Percentiles rank a stretch among this genome's conserved stretches.
phyloP scores from a whole-genome alignment of 2,329 filamentous ascomycete genomes.

The Colletotrichum orchidophilum region DNA sequence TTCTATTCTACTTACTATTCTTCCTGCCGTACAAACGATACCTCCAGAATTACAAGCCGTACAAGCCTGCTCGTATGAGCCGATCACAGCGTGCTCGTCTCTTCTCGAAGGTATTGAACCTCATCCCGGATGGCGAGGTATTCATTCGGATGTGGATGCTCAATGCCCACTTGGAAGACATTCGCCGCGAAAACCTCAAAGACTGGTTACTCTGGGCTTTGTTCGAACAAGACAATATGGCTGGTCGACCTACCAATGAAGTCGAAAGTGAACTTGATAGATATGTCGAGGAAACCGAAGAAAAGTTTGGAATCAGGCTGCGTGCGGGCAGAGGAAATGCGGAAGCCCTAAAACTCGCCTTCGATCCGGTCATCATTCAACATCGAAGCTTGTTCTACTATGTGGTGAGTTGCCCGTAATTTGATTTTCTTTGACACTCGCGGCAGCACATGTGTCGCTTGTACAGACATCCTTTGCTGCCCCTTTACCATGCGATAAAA shows the following conservation, averaged over 20 bases:
- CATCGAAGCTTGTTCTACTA: slow-evolving; percentile 67
- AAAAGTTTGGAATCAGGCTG: slow-evolving; percentile 58
- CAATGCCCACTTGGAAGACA: slow-evolving; percentile 59
- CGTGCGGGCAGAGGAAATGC: slow-evolving; percentile 61
- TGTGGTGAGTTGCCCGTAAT: slow-evolving; percentile 47
- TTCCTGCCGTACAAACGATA: slow-evolving; percentile 53
- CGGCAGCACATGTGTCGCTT: neutral
- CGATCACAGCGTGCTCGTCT: slow-evolving; percentile 17
- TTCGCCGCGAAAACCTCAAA: slow-evolving; percentile 67
- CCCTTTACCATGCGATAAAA: neutral
- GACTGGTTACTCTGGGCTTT: slow-evolving; percentile 71
- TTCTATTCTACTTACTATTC: slow-evolving; percentile 51
- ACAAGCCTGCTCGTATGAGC: slow-evolving; percentile 7
- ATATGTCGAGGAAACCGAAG: slow-evolving; percentile 62
- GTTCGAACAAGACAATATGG: slow-evolving; percentile 52
- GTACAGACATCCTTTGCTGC: neutral
- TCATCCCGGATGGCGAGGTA: slow-evolving; percentile 58
- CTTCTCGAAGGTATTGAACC: slow-evolving; percentile 13
- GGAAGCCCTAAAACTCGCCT: slow-evolving; percentile 62
- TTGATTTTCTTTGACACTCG: too few species aligned
- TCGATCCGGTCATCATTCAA: slow-evolving; percentile 66
- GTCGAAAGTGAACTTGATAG: slow-evolving; percentile 64
- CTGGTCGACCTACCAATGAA: slow-evolving; percentile 46
- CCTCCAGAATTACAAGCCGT: slow-evolving; percentile 41
- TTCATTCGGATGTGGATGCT: slow-evolving; percentile 69